Base-by-base conservation (phyloP, 2,329 filamentous ascomycete genomes). In the Aspergillus ibericus region DNA sequence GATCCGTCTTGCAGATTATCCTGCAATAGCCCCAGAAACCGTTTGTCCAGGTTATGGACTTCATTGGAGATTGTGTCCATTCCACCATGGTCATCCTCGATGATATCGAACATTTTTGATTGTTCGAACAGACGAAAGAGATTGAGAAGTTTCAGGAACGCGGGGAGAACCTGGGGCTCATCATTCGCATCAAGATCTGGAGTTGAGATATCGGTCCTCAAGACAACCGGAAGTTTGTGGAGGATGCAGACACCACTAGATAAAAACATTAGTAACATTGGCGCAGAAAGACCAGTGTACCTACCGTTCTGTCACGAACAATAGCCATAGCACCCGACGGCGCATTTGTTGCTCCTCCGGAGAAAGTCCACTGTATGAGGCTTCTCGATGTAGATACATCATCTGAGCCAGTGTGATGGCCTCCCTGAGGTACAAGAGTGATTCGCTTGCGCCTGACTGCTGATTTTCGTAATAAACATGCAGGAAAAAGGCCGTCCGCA, bases 401-500 rank as follows among this genome's bases (percentile, higher is more conserved):
- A 83, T 77, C 60, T 83, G 81, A 1, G 81, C 81, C 20, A 81
- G 70, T 0, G 81, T 81, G n/a, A 83, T 80, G 5, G 81, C 79
- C 59, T 83, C 81, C 5, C 81, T 74, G 6, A 83, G 64, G 60
- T 80, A 81, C 8, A 83, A 64, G 6, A 82, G 68, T 2, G 81
- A 82, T 52, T 78, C 77, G 1, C 72, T 74, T 0, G 80, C 79
- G 3, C 81, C 81, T 0, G 79, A 72, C 9, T 72, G 63, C 57
- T 78, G 74, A 54, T 83, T 83, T 64, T 83, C 81, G 61, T 82
- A 76, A 53, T 81, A 82, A 10, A 82, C 78, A 62, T 83, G 81
- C 16, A 83, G 68, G 49, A 83, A 83, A 61, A 83, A 83, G 0
- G 80, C 78, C 1, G 78, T 78, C 4, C 80, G 74, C 3, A 83